Conservation (phyloP, 2,329 filamentous ascomycete genomes). For the Colletotrichum tabaci region DNA sequence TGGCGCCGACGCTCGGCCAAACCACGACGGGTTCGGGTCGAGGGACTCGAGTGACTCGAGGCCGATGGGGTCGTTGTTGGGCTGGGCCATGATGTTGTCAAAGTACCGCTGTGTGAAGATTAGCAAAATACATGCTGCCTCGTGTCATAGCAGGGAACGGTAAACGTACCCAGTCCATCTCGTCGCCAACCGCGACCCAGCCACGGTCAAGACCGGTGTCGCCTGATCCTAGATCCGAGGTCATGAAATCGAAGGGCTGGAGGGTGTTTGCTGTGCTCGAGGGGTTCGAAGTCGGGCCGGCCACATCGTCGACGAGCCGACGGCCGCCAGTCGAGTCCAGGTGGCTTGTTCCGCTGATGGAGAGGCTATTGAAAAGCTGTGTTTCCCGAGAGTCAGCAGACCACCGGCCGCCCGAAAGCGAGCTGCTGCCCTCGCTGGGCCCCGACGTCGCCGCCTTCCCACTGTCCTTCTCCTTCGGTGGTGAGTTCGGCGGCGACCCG, state of each 20-base stretch:
- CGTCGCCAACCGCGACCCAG: conserved; percentile 52
- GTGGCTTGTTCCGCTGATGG: conserved; percentile 20
- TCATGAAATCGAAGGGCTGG: conserved; percentile 26
- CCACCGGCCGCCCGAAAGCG: conserved; percentile 43
- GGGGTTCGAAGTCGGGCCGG: conserved; percentile 16
- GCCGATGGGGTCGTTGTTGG: conserved; percentile 31
- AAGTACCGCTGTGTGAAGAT: conserved; percentile 39
- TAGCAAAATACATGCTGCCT: not conserved
- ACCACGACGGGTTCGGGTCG: conserved; percentile 29
- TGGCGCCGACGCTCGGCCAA: conserved; percentile 25
- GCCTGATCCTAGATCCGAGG: conserved; percentile 41
- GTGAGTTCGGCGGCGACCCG: conserved; percentile 49
- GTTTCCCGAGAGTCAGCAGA: conserved; percentile 41
- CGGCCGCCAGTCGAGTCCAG: not conserved
- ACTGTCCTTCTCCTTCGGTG: conserved; percentile 16
- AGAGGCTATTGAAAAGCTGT: conserved; percentile 45
- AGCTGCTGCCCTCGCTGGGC: conserved; percentile 16
- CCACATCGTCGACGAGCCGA: conserved; percentile 1
- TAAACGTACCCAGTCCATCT: conserved; percentile 57
- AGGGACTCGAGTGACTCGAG: conserved; percentile 25
- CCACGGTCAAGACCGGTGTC: conserved; percentile 53
- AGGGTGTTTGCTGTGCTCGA: conserved; percentile 23
- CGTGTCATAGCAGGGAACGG: not conserved
- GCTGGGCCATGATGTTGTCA: conserved; percentile 39
- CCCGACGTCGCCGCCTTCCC: conserved; percentile 40